Evolutionary conservation across 805 yeast genomes (phyloP).

Genomic region (Saccharomycopsis selenospora): DNA sequence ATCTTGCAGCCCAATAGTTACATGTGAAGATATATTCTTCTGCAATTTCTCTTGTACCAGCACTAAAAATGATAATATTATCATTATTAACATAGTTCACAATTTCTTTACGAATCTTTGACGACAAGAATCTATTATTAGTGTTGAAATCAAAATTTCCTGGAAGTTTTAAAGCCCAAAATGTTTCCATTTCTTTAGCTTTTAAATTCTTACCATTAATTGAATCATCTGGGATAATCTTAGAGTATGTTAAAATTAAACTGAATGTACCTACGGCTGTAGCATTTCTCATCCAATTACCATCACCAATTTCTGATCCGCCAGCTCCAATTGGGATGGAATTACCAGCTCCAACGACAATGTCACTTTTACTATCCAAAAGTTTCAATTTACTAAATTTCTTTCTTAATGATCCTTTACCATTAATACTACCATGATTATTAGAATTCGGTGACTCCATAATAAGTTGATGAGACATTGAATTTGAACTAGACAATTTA

Average conservation of each 20-base stretch:
- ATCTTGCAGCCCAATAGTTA: slow-evolving; percentile 86
- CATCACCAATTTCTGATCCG: slow-evolving; percentile 41
- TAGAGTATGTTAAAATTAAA: slow-evolving; percentile 46
- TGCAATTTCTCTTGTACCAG: slow-evolving; percentile 62
- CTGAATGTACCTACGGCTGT: slow-evolving; percentile 46
- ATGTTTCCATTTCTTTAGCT: slow-evolving; percentile 31
- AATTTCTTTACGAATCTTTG: slow-evolving; percentile 18
- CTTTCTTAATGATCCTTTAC: slow-evolving; percentile 12
- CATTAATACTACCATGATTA: background rate
- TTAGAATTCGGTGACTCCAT: background rate
- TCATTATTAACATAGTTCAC: slow-evolving; percentile 22
- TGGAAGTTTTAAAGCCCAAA: slow-evolving; percentile 55
- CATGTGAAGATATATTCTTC: slow-evolving; percentile 65
- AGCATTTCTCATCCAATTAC: slow-evolving; percentile 64
- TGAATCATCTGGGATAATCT: slow-evolving; percentile 34
- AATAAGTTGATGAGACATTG: background rate
- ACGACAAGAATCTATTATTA: slow-evolving; percentile 9
- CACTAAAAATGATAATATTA: slow-evolving; percentile 49
- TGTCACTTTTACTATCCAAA: slow-evolving; percentile 8
- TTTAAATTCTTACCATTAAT: slow-evolving; percentile 24
- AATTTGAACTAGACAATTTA: background rate
- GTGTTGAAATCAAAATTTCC: slow-evolving; percentile 29
- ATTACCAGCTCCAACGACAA: slow-evolving; percentile 25
- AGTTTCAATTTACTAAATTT: slow-evolving; percentile 19
- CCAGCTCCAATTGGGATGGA: slow-evolving; percentile 12